Conservation (phyloP, 371 early-diverging fungal genomes). For the Apophysomyces sp. region DNA sequence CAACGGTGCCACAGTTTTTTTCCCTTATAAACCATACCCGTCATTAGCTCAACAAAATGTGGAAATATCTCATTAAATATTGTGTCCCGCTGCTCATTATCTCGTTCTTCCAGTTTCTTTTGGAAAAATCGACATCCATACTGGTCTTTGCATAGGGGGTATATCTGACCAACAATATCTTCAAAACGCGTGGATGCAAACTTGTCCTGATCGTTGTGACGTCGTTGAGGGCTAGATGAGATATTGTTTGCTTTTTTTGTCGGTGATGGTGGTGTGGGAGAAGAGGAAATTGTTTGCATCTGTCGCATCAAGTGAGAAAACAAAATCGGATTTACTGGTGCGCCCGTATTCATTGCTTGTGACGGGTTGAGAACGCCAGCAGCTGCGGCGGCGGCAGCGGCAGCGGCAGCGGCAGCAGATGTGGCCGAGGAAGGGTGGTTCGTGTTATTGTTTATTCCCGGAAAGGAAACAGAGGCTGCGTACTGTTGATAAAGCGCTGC, state of each 20-base stretch:
- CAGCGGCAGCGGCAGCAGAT: conserved; percentile 5
- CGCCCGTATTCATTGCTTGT: conserved; percentile 2
- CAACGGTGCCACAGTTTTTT: neutral
- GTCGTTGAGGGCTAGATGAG: conserved; percentile 6
- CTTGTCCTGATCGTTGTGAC: conserved; percentile 45
- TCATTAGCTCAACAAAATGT: conserved; percentile 84
- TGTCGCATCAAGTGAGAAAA: conserved; percentile 27
- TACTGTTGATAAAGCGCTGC: conserved; percentile 1
- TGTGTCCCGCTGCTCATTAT: conserved; percentile 54
- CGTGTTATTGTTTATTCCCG: neutral
- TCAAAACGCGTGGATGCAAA: conserved; percentile 66
- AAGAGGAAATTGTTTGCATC: conserved; percentile 7
- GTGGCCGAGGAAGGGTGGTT: conserved; percentile 3
- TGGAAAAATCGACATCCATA: conserved; percentile 90
- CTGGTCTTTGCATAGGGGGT: conserved; percentile 86
- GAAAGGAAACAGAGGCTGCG: neutral
- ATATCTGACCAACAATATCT: conserved; percentile 71
- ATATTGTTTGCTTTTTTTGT: conserved; percentile 3
- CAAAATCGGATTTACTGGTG: conserved; percentile 22
- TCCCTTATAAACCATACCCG: conserved; percentile 42
- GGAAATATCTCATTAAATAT: conserved; percentile 77
- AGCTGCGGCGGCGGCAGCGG: conserved; percentile 10
- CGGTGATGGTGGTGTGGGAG: conserved; percentile 14
- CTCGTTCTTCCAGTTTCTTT: conserved; percentile 79
- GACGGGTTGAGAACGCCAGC: conserved; percentile 1